phyloP scores from a whole-genome alignment of 1,284 basidiomycete species.

The Ganoderma lingzhi region DNA sequence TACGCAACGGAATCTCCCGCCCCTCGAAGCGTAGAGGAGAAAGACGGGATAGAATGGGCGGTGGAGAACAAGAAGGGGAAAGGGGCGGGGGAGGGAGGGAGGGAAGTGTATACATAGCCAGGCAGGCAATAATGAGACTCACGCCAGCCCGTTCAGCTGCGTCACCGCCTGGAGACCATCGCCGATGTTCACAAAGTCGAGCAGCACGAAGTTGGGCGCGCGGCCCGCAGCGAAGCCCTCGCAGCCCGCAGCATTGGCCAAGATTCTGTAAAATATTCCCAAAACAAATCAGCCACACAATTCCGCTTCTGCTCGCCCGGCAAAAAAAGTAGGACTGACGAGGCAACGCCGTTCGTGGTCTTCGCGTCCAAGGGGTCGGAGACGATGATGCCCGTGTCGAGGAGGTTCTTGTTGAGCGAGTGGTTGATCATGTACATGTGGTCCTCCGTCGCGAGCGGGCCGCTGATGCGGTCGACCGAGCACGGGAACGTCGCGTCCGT shows the following conservation, averaged over 20 bases:
- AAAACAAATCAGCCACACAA: neutral
- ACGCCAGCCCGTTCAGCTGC: slow-evolving; percentile 52
- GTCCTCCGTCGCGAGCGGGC: slow-evolving; percentile 54
- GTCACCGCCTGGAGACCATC: slow-evolving; percentile 51
- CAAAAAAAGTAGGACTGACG: slow-evolving; percentile 41
- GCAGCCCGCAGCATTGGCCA: slow-evolving; percentile 55
- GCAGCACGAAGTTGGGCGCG: slow-evolving; percentile 58
- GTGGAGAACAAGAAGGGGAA: neutral
- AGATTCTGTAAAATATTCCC: slow-evolving; percentile 44
- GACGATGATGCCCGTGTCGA: slow-evolving; percentile 48
- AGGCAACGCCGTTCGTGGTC: slow-evolving; percentile 52
- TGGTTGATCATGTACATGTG: slow-evolving; percentile 70
- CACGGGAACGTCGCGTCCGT: slow-evolving; percentile 73
- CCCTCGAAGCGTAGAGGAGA: neutral
- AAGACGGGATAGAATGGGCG: neutral
- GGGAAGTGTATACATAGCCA: neutral
- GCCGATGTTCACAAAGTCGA: slow-evolving; percentile 59
- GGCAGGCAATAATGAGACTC: slow-evolving; percentile 18
- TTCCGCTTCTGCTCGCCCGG: neutral
- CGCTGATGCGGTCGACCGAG: slow-evolving; percentile 68
- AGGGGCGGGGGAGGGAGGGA: neutral
- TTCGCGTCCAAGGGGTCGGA: slow-evolving; percentile 48
- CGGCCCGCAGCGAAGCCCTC: slow-evolving; percentile 49
- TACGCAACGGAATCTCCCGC: neutral
- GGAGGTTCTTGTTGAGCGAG: slow-evolving; percentile 53